Base-by-base conservation (phyloP, 805 yeast species). In the Cyberlindnera mrakii region DNA sequence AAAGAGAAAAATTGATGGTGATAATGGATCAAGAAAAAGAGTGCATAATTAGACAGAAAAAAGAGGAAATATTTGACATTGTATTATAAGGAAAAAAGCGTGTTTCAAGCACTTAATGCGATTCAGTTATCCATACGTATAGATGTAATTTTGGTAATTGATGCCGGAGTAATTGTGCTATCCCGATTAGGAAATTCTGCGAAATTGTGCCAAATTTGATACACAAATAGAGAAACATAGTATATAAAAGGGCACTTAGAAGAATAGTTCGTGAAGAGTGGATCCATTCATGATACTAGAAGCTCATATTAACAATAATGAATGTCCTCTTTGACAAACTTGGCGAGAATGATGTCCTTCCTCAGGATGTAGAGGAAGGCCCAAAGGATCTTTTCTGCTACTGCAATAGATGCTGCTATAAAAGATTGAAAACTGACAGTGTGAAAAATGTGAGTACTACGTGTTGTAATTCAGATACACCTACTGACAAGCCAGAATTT, bases 351-450 rank as follows among this genome's bases (percentile, higher is more conserved):
- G 33, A 13, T 15, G 29, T n/a, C 5, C 31, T 36, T n/a, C 17
- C 30, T 3, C 31, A 34, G 14, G 46, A 42, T 15, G 35, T 35
- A 9, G 40, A 36, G 9, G 46, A 34, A n/a, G 30, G 35, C 6
- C 43, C 50, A 1, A 41, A 29, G 16, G 59, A 55, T 30, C 39
- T 46, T 1, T 23, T 32, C 25, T 57, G 60, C 33, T 52, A 51
- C 30, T 57, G 60, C 41, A 46, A 38, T 3, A 30, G 41, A 13
- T 57, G 60, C 30, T 19, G 42, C 13, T 57, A 40, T 36, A 52
- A 43, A 33, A 41, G 51, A 23, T 16, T 27, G 4, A 35, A 40
- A 29, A 25, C 29, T 3, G 50, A 40, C 6, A 41, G 23, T 9
- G 53, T 55, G 3, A 18, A 19, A 3, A 49, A 23, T 0, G 59